Evolutionary conservation across 306 rosid genomes (phyloP).

Genomic region (Boehmeria nivea): DNA sequence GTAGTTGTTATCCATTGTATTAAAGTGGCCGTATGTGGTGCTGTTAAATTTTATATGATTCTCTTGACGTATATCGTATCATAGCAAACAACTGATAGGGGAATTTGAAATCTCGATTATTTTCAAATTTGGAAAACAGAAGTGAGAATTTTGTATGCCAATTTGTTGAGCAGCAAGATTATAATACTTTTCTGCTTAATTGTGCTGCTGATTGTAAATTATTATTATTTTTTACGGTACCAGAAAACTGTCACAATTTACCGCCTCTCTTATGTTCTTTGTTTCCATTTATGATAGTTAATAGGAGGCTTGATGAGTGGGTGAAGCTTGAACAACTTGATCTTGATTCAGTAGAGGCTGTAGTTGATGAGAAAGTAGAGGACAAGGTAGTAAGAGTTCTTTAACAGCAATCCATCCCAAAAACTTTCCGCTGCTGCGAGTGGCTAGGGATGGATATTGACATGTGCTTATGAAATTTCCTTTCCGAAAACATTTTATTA

Average conservation of each 20-base stretch:
- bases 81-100: not conserved
- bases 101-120: not conserved
- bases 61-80: no score
- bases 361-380: slow-evolving; percentile 99
- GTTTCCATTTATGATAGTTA: slow-evolving; percentile 44
- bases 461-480: not conserved
- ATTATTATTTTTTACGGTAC: not conserved
- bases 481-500: no score
- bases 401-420: not conserved
- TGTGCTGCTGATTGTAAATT: not conserved
- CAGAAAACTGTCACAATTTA: not conserved
- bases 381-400: slow-evolving; percentile 60
- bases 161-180: not conserved
- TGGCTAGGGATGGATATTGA: not conserved
- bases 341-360: slow-evolving; percentile 89
- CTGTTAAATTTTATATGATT: no score
- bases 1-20: no score
- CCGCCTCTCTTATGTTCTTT: not conserved
- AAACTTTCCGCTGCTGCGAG: no score
- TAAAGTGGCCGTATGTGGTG: no score
- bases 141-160: not conserved
- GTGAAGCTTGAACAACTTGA: slow-evolving; percentile 97
- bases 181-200: not conserved
- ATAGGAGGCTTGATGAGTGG: slow-evolving; percentile 99
- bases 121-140: not conserved